phyloP scores from a whole-genome alignment of 2,329 filamentous ascomycete species.

The Rhynchosporium secalis region DNA sequence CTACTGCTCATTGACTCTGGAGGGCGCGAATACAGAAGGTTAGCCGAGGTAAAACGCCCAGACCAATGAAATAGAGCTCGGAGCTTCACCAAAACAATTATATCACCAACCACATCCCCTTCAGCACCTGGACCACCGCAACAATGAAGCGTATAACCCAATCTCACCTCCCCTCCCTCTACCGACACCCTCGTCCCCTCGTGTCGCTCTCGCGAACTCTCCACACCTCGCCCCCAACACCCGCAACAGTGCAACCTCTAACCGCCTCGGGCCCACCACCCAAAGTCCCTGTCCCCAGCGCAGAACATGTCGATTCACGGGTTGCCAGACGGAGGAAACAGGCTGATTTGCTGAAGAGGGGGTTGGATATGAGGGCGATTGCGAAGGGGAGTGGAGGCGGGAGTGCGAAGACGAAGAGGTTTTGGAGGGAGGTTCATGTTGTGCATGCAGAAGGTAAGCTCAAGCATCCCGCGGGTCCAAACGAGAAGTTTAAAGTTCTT shows the following conservation, averaged over 20 bases:
- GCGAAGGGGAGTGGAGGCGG: conserved; percentile 43
- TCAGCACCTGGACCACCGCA: conserved; percentile 5
- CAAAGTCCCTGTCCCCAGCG: conserved; percentile 50
- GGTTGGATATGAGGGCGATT: conserved; percentile 48
- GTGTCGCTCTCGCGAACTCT: conserved; percentile 26
- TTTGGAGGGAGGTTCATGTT: conserved; percentile 85
- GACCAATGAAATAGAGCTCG: conserved; percentile 10
- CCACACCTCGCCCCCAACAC: conserved; percentile 32
- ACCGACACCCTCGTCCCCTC: conserved; percentile 6
- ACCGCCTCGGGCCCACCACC: conserved; percentile 61
- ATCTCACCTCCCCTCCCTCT: conserved; percentile 18
- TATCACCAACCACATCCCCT: background rate
- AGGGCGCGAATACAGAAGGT: background rate
- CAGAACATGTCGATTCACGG: conserved; percentile 42
- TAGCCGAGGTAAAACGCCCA: background rate
- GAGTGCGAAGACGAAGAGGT: conserved; percentile 61
- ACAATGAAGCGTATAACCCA: conserved; percentile 38
- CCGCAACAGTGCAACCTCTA: conserved; percentile 44
- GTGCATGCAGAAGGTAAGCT: conserved; percentile 62
- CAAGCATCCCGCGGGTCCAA: too few relatives aligned
- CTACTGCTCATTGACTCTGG: too few relatives aligned
- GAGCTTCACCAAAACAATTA: background rate
- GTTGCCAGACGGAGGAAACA: conserved; percentile 54
- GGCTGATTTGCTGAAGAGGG: conserved; percentile 55
- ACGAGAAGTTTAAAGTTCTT: too few relatives aligned